These are phyloP conservation scores for Aspergillus costaricaensis DNA, from an alignment of 2,329 filamentous ascomycete genomes.

Conservation along the genomic window DNA sequence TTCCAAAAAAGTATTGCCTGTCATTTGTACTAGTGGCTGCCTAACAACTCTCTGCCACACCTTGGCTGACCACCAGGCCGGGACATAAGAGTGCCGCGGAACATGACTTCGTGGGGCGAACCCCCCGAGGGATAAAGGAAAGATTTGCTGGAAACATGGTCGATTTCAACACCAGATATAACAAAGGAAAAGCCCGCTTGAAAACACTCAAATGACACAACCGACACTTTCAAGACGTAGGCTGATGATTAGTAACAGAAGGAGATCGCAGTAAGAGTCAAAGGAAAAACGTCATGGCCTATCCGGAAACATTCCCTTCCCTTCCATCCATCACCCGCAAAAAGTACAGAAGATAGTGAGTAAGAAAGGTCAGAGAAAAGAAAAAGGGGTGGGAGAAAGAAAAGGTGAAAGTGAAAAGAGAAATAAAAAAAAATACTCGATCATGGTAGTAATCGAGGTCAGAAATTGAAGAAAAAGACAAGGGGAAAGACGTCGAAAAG, in stretches of 20 bases:
- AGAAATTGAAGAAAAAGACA: neutral
- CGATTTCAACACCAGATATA: constrained; percentile 19
- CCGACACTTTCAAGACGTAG: constrained; percentile 20
- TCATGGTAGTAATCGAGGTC: constrained; percentile 6
- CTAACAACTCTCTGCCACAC: constrained; percentile 10
- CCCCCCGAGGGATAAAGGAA: constrained; percentile 7
- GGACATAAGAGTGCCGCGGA: neutral
- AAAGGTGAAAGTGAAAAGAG: constrained; percentile 22
- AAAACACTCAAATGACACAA: constrained; percentile 24
- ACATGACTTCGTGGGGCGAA: constrained; percentile 1
- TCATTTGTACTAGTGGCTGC: constrained; percentile 17
- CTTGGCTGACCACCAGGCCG: constrained; percentile 7
- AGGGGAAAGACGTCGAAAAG: neutral
- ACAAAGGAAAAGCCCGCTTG: constrained; percentile 19
- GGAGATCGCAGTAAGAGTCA: constrained; percentile 21
- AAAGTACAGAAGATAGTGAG: constrained; percentile 27
- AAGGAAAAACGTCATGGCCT: constrained; percentile 30
- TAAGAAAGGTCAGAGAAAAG: constrained; percentile 29
- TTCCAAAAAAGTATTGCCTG: constrained; percentile 12
- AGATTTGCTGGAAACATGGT: constrained; percentile 17
- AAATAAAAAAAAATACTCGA: constrained; percentile 10
- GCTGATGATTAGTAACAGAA: constrained; percentile 25
- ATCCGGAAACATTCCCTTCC: constrained; percentile 29
- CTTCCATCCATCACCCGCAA: constrained; percentile 25
- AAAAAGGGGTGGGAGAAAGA: constrained; percentile 32